A percentile compares a stretch with the other conserved stretches of the same genome.
Evolutionary conservation across 495 filamentous ascomycete species (phyloP).

Genomic region (Hypoxylon intermedium): DNA sequence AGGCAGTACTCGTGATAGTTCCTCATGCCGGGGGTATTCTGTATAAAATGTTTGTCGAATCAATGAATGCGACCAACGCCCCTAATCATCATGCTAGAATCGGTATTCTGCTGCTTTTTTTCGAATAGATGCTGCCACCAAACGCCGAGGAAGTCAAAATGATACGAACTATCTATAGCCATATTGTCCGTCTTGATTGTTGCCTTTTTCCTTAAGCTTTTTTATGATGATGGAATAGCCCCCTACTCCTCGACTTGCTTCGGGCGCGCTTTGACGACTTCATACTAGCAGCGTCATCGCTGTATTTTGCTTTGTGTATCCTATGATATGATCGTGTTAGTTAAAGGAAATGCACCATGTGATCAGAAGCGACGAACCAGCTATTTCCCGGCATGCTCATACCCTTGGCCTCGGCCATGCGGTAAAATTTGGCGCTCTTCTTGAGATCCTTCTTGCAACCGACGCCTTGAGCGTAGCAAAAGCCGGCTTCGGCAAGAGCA

Average conservation of each 20-base stretch:
- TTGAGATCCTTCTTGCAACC: constrained; percentile 95
- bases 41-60: constrained; percentile 19
- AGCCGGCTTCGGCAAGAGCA: constrained; percentile 85
- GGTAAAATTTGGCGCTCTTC: constrained; percentile 90
- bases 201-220: constrained; percentile 21
- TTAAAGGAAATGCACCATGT: neutral
- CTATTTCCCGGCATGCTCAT: constrained; percentile 98
- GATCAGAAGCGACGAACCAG: constrained; percentile 71
- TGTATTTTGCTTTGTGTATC: constrained; percentile 95
- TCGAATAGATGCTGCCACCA: constrained; percentile 21
- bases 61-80: constrained; percentile 16
- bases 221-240: constrained; percentile 49
- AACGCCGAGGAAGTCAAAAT: constrained; percentile 24
- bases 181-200: neutral
- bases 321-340: constrained; percentile 51
- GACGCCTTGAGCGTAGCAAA: constrained; percentile 84
- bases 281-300: constrained; percentile 60
- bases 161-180: constrained; percentile 13
- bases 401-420: constrained; percentile 87
- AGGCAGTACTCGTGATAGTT: constrained; percentile 9
- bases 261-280: constrained; percentile 47
- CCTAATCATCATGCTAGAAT: constrained; percentile 20
- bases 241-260: constrained; percentile 56
- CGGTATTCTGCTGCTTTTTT: constrained; percentile 22
- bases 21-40: constrained; percentile 23